Evolutionary conservation across 2,329 filamentous ascomycete species (phyloP), one percentile per base, ranked within the genome.

Genomic region (Sporothrix euskadiensis): DNA sequence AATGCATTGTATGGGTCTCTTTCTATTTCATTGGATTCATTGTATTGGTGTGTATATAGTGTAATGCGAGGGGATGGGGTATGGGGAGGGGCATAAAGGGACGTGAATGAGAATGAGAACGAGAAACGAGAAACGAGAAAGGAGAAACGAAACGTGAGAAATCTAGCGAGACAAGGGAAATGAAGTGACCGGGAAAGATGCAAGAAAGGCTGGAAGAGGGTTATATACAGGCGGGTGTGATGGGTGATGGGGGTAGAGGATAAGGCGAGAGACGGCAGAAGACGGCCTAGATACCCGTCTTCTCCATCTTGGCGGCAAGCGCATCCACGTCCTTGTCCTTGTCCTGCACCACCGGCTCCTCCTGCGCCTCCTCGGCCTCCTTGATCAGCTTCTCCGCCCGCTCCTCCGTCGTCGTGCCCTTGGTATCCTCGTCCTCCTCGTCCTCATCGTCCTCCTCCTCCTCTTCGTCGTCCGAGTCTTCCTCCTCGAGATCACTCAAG

Each of bases 401-500:
- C 80, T 90, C 89, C 80, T 91, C 86, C 30, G 86, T 82, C 47
- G 71, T 74, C 77, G 89, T 85, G 30, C 85, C 83, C 12, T 61
- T 44, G 56, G 85, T 89, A 69, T 91, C 89, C 1, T 92, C 90
- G 22, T 91, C 91, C 7, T 89, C 90, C 7, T 90, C 89, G 32
- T 89, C 88, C 16, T 89, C 90, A 6, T 90, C 89, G 32, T 89
- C 88, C 16, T 90, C 90, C 14, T 90, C 91, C 3, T 91, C 90
- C 32, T 91, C 89, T 5, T 92, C 91, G 71, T 88, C 91, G 73
- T 88, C 89, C 14, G 89, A 88, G 10, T 93, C 90, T 74, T 94
- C 90, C 74, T 94, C 92, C 78, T 95, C 93, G 1, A 98, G 89
- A 77, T 98, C 94, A 78, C 92, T 92, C 61, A 97, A 88, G 79